Evolutionary conservation across 805 yeast species (phyloP), one percentile per base, ranked within the genome.

Genomic region (Pichia occidentalis): DNA sequence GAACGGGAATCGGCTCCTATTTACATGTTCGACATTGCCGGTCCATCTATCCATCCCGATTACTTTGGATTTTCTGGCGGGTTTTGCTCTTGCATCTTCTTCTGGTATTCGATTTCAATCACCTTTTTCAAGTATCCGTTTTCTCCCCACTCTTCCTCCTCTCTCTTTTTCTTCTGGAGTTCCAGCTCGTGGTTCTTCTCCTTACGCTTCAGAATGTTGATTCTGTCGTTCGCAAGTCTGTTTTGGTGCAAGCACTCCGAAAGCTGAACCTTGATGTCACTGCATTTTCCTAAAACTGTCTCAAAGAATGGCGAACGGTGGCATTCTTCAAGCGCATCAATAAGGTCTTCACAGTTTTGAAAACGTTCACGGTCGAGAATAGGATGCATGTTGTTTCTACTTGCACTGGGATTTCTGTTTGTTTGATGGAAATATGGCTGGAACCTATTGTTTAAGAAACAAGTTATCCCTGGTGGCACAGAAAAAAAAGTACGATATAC

Each of bases 291-390:
- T 48, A 85, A 65, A 7, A 84, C 78, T 56, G 83, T 75, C 47
- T 74, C 70, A 43, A 82, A 49, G 48, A 78, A 81, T 39, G 78
- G 81, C 38, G 70, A 70, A 42, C 75, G 70, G 52, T 88, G 96
- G 57, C 98, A 90, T 55, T 85, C 80, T 51, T 90, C 95, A 5
- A 90, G 71, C 0, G 95, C 96, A 44, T 80, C 79, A 57, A 92
- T 86, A 28, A 86, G 70, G 44, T 80, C 84, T 36, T 73, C 77
- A 59, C 98, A 90, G 14, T 82, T 82, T 71, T 40, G 37, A 19
- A 36, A 33, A 19, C 45, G 28, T 7, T 47, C 55, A 37, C 50
- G 53, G 31, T 53, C 58, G 20, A 53, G 42, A 27, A 49, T 45
- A 24, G 58, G 56, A 43, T 53, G 58, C 58, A 53, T 53, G 10